A percentile compares a stretch with the other conserved stretches of the same genome.
phyloP scores from a whole-genome alignment of 2,329 filamentous ascomycete species.

The Pseudocercospora vitis region DNA sequence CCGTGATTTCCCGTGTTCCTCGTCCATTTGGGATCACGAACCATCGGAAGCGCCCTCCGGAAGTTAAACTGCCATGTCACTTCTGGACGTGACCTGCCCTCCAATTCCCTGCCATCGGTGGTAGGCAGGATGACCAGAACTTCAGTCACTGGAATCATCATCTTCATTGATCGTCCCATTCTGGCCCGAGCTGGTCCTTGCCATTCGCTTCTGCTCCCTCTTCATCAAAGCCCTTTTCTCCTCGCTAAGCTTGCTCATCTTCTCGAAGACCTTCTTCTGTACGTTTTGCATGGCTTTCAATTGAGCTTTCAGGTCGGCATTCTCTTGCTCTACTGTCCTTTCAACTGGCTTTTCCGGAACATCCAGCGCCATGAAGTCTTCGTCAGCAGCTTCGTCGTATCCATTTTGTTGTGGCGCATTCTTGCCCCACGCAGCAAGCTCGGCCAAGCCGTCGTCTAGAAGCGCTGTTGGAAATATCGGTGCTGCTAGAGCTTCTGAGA shows the following conservation, averaged over 20 bases:
- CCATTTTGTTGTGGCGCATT: conserved; percentile 9
- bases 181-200: neutral
- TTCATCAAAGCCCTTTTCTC: conserved; percentile 42
- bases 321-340: conserved; percentile 30
- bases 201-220: conserved; percentile 32
- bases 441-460: conserved; percentile 38
- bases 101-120: too few species aligned
- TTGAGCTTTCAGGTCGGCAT: conserved; percentile 38
- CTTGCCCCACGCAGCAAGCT: conserved; percentile 42
- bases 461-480: conserved; percentile 43
- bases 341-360: conserved; percentile 13
- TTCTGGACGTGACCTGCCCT: too few species aligned
- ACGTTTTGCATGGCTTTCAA: conserved; percentile 47
- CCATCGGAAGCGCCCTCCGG: too few species aligned
- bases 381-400: conserved; percentile 17
- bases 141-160: conserved; percentile 21
- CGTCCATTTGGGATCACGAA: too few species aligned
- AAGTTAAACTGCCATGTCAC: too few species aligned
- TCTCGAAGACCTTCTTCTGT: conserved; percentile 48
- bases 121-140: too few species aligned
- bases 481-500: conserved; percentile 46
- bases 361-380: conserved; percentile 44
- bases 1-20: too few species aligned
- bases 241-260: conserved; percentile 45
- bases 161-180: conserved; percentile 15